A percentile compares a stretch with the other conserved stretches of the same genome.
These are phyloP conservation scores for Ascochyta koolunga DNA, from an alignment of 2,329 filamentous ascomycete species.

Conservation along the genomic window DNA sequence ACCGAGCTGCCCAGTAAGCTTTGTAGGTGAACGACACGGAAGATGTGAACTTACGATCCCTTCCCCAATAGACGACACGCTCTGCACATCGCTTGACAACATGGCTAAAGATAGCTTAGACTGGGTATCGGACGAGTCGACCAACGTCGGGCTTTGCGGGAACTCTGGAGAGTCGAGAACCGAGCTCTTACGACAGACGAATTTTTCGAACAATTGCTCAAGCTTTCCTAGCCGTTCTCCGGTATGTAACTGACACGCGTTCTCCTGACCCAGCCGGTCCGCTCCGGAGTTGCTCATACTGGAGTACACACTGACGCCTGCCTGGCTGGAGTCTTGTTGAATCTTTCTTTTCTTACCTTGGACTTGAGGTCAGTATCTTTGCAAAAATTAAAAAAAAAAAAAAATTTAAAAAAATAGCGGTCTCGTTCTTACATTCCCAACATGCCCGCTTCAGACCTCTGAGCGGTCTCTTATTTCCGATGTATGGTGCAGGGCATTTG, in stretches of 20 bases:
- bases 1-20: constrained; percentile 32
- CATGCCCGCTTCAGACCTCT: constrained; percentile 39
- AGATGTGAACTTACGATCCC: constrained; percentile 34
- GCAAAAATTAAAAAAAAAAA: background rate
- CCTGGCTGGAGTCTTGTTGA: constrained; percentile 20
- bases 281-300: constrained; percentile 21
- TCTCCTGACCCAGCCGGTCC: constrained; percentile 25
- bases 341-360: constrained; percentile 43
- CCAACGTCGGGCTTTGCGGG: constrained; percentile 29
- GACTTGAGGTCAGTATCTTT: constrained; percentile 16
- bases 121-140: constrained; percentile 29
- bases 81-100: constrained; percentile 32
- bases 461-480: constrained; percentile 33
- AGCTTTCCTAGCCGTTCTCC: constrained; percentile 43
- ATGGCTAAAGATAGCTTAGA: constrained; percentile 27
- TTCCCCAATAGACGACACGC: constrained; percentile 36
- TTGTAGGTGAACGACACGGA: background rate
- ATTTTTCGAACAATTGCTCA: constrained; percentile 45
- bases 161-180: constrained; percentile 13
- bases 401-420: background rate
- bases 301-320: constrained; percentile 19
- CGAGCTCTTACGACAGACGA: constrained; percentile 41
- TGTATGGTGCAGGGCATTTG: constrained; percentile 10
- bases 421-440: constrained; percentile 43
- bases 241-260: constrained; percentile 37